Evolutionary conservation across 169 alveolate genomes (phyloP), one percentile per base, ranked within the genome.

Genomic region (Theileria annulata): DNA sequence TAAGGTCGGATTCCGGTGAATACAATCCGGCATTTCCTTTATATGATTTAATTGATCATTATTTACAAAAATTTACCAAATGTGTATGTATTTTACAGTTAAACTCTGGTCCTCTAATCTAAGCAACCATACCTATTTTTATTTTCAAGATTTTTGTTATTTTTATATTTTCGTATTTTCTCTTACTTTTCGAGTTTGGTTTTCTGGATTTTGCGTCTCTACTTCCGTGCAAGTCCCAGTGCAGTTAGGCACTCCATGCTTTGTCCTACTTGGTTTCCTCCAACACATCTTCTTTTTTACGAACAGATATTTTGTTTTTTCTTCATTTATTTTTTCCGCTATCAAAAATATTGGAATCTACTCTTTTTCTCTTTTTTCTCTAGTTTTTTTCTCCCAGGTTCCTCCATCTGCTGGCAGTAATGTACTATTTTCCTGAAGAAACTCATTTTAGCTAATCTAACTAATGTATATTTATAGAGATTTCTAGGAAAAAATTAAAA

Each of bases 211-310:
- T 37, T 25, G 23, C 71, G 51, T 62, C 23, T 62, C 71, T 62
- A 4, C 28, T 28, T 58, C 35, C 48, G 71, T 62, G 71, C 71
- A 62, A 27, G 37, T 62, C 31, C 37, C 71, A n/a, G 71, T 62
- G 71, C 71, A 62, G 71, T 15, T 21, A 62, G 71, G 71, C 71
- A 21, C 37, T 21, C 25, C 23, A 31, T 62, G 51, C 33, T 62
- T 62, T 37, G 19, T 6, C 31, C 71, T 62, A 28, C 19, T 21
- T n/a, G 21, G 28, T 62, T 21, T 62, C 25, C 37, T 62, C n/a
- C 48, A 9, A 27, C 48, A 27, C 48, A 62, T 62, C 25, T 62
- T 37, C 27, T 56, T 56, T 21, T 56, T 56, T 56, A 21, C 35
- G 10, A 25, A 10, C 17, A 58, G 0, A 12, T 8, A 58, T 4